phyloP scores from a whole-genome alignment of 257 asterid genomes.

The Nicotiana tabacum region DNA sequence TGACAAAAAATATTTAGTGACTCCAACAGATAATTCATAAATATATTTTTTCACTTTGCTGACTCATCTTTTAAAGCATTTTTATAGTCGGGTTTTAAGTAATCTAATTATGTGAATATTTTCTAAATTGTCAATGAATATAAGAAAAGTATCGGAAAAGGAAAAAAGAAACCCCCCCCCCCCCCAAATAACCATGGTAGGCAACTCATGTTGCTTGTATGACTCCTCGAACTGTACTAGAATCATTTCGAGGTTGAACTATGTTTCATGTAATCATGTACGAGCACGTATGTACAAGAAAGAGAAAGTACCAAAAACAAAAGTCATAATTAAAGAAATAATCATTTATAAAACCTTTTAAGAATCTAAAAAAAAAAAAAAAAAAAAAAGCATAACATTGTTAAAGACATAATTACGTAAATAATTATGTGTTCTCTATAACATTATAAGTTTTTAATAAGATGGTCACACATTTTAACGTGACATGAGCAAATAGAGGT shows the following conservation, averaged over 20 bases:
- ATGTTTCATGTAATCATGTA: background rate
- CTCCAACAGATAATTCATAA: background rate
- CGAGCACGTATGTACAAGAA: background rate
- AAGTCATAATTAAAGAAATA: background rate
- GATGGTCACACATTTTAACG: no score
- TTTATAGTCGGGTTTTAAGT: background rate
- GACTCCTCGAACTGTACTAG: background rate
- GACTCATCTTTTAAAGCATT: background rate
- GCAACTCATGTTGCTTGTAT: background rate
- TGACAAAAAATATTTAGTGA: background rate
- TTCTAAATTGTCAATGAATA: background rate
- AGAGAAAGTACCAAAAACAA: background rate
- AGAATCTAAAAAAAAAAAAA: background rate
- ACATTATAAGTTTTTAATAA: no score
- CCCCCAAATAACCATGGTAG: background rate
- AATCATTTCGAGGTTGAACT: no score
- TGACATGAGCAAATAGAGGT: no score
- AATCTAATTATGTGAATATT: background rate
- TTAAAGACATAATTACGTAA: no score
- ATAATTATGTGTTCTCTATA: no score
- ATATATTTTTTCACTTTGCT: background rate
- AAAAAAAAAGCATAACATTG: no score
- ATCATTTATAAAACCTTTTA: background rate
- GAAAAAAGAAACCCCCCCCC: background rate
- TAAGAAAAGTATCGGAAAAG: background rate